phyloP scores from a whole-genome alignment of 2,329 filamentous ascomycete species.

The Cladosporium sp. region DNA sequence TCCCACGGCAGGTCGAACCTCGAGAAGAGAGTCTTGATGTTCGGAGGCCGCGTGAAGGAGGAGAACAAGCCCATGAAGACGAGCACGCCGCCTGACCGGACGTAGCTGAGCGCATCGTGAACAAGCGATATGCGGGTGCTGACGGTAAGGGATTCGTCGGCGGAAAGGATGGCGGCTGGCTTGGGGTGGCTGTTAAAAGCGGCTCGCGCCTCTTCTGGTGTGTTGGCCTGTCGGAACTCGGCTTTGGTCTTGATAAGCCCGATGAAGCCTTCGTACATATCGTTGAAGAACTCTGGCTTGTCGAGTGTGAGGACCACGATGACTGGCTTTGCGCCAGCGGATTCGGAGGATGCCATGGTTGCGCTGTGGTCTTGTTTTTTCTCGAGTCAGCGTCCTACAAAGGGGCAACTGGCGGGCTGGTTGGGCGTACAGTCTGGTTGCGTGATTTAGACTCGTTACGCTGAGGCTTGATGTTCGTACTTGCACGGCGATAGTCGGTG shows the following conservation, averaged over 20 bases:
- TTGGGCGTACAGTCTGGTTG: not conserved
- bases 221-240: constrained; percentile 22
- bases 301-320: constrained; percentile 25
- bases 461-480: not conserved
- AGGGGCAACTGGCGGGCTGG: not conserved
- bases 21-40: constrained; percentile 24
- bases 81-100: constrained; percentile 24
- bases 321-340: constrained; percentile 8
- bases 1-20: constrained; percentile 25
- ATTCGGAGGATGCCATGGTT: not conserved
- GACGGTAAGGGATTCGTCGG: constrained; percentile 22
- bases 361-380: not conserved
- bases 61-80: constrained; percentile 27
- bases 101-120: constrained; percentile 24
- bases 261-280: constrained; percentile 21
- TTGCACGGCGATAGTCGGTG: not conserved
- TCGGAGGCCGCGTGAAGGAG: constrained; percentile 12
- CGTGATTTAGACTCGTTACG: not conserved
- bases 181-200: constrained; percentile 15
- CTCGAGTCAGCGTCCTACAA: not conserved
- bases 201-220: constrained; percentile 18
- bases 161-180: constrained; percentile 22
- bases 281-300: constrained; percentile 25
- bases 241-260: constrained; percentile 19
- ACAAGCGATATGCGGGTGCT: constrained; percentile 14